Evolutionary conservation across 2,329 filamentous ascomycete species (phyloP).

Genomic region (Diaporthe humulicola): DNA sequence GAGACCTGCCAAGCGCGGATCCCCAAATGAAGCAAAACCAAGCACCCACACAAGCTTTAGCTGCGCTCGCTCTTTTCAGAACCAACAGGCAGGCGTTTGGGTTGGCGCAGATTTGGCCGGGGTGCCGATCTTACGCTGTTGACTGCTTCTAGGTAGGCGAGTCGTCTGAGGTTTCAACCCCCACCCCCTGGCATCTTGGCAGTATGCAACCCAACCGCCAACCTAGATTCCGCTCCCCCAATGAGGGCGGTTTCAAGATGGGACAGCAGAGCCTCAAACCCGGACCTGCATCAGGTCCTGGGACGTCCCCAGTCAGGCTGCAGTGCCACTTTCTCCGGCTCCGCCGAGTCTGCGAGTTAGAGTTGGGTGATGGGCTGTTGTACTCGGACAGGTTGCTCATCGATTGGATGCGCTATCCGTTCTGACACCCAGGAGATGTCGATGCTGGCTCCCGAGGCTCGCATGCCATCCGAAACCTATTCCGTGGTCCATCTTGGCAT

Average conservation of each 20-base stretch:
- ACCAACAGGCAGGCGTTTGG: constrained; percentile 20
- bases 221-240: constrained; percentile 3
- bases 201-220: constrained; percentile 21
- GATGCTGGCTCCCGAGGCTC: not conserved
- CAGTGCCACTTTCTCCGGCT: constrained; percentile 18
- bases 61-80: constrained; percentile 22
- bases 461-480: constrained; percentile 21
- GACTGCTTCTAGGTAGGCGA: constrained; percentile 3
- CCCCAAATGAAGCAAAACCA: constrained; percentile 23
- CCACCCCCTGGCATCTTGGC: constrained; percentile 26
- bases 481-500: constrained; percentile 19
- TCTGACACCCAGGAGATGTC: constrained; percentile 22
- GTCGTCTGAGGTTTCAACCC: constrained; percentile 31
- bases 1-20: constrained; percentile 16
- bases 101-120: not conserved
- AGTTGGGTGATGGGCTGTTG: constrained; percentile 4
- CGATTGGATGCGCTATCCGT: not conserved
- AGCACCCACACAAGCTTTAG: constrained; percentile 23
- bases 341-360: not conserved
- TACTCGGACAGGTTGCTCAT: not conserved
- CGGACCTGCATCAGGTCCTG: constrained; percentile 22
- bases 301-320: constrained; percentile 15
- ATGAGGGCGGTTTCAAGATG: constrained; percentile 9
- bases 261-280: constrained; percentile 24
- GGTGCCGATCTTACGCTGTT: constrained; percentile 26